These are phyloP conservation scores for Nakazawaea populi DNA, from an alignment of 805 yeast species.

Conservation along the genomic window DNA sequence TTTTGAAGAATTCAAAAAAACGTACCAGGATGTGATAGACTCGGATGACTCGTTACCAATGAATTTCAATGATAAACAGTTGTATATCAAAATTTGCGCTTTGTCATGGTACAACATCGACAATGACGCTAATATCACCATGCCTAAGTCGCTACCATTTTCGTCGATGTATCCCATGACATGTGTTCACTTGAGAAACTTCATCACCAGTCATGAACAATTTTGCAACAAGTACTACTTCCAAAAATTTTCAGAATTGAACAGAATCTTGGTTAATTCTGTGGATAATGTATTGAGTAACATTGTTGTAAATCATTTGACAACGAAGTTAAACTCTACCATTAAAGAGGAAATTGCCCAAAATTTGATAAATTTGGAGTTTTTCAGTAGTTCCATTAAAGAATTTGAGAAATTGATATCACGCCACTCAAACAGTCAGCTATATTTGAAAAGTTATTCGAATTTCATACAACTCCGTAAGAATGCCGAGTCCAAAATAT, in stretches of 20 bases:
- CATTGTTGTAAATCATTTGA: slow-evolving; percentile 60
- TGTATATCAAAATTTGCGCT: slow-evolving; percentile 57
- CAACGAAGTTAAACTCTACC: slow-evolving; percentile 55
- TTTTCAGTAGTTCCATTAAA: slow-evolving; percentile 68
- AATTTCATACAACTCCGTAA: slow-evolving; percentile 55
- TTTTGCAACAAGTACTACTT: slow-evolving; percentile 63
- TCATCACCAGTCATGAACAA: slow-evolving; percentile 54
- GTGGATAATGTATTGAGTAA: slow-evolving; percentile 66
- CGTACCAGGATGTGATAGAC: slow-evolving; percentile 57
- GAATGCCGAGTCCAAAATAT: slow-evolving; percentile 73
- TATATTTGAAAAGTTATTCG: slow-evolving; percentile 32
- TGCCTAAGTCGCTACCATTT: slow-evolving; percentile 74
- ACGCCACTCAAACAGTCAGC: slow-evolving; percentile 29
- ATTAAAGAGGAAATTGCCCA: slow-evolving; percentile 90
- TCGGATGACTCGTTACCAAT: slow-evolving; percentile 90
- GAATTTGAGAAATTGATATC: slow-evolving; percentile 51
- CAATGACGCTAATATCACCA: slow-evolving; percentile 34
- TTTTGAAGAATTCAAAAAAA: slow-evolving; percentile 48
- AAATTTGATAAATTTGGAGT: slow-evolving; percentile 81
- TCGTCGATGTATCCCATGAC: slow-evolving; percentile 84
- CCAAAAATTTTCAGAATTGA: slow-evolving; percentile 56
- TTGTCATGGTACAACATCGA: slow-evolving; percentile 62
- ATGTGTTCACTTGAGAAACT: slow-evolving; percentile 67
- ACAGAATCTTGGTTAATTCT: slow-evolving; percentile 50
- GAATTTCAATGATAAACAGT: slow-evolving; percentile 50